Evolutionary conservation across 2,329 filamentous ascomycete genomes (phyloP), one percentile per base, ranked within the genome.

Genomic region (Leptographium wingfieldii): DNA sequence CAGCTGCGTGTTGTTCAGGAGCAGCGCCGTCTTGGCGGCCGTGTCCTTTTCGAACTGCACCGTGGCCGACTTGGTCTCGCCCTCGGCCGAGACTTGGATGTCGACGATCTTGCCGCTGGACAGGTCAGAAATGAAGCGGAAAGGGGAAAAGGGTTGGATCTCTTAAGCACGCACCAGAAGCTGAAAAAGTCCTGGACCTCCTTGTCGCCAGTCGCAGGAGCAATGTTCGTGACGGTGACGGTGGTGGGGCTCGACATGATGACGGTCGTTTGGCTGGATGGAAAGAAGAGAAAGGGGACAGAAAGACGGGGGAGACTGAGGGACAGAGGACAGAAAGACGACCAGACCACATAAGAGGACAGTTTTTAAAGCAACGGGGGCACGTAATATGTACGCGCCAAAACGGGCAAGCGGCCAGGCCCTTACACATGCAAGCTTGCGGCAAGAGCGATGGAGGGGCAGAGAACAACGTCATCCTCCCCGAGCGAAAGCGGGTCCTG

Each of bases 41-140:
- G 92, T 95, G 72, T 92, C 86, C 79, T 96, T 96, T 76, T 97
- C 94, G 70, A 99, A 99, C 58, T 85, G 92, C 64, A 99, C 92
- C n/a, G 86, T 88, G 61, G 94, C 94, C 56, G 85, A 85, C 76
- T 96, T 90, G 66, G 82, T 79, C 66, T 86, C 81, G 69, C 83
- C 83, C 73, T 74, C 75, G 43, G 85, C 75, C 33, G 84, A 89
- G 69, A 96, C 82, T 61, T 90, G 85, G 72, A 99, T 81, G 67
- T 82, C 81, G 66, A 84, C 85, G 73, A 99, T 95, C 80, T 96
- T 97, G 73, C 94, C 94, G 72, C 90, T 94, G 70, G 14, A 33
- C 58, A 43, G 59, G 19, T 14, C 12, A 38, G 31, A 19, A 10
- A 33, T 31, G 25, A 19, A 10, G 11, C 25, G 58, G 56, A 25